Evolutionary conservation across 495 filamentous ascomycete genomes (phyloP).

Genomic region (Penicillium argentinense): DNA sequence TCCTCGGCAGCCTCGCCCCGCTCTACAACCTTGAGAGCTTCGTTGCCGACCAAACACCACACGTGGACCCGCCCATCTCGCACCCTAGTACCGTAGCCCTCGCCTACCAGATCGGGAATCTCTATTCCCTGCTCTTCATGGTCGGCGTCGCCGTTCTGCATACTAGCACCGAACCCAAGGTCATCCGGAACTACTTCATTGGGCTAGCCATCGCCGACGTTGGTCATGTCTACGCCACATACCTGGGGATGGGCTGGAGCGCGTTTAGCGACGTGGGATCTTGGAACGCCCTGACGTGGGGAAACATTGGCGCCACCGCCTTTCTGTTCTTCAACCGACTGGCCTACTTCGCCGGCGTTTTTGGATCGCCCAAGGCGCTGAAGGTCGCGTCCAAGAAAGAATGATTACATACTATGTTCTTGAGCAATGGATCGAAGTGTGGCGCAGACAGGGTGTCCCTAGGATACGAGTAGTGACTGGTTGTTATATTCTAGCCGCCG

Average conservation of each 20-base stretch:
- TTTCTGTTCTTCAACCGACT: conserved; percentile 56
- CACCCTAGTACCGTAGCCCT: conserved; percentile 48
- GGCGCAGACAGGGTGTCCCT: no score
- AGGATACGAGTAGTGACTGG: no score
- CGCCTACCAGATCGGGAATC: conserved; percentile 65
- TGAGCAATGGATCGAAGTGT: no score
- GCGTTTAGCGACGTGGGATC: conserved; percentile 49
- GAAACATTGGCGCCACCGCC: conserved; percentile 64
- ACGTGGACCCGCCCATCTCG: conserved; percentile 24
- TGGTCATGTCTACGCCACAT: conserved; percentile 66
- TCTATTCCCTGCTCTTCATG: conserved; percentile 64
- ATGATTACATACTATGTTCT: no score
- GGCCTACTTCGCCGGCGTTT: conserved; percentile 56
- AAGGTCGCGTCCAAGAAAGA: conserved; percentile 27
- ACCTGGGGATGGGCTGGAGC: conserved; percentile 55
- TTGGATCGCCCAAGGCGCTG: conserved; percentile 46
- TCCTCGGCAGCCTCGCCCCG: conserved; percentile 56
- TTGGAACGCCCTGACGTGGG: conserved; percentile 74
- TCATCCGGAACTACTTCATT: conserved; percentile 66
- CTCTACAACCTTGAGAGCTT: conserved; percentile 58
- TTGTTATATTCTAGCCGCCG: no score
- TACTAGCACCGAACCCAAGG: conserved; percentile 60
- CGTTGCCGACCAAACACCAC: conserved; percentile 57
- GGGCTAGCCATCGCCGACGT: conserved; percentile 66
- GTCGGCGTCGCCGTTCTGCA: conserved; percentile 60